These are phyloP conservation scores for Petunia hybrid DNA, from an alignment of 305 asterid genomes.

Conservation along the genomic window DNA sequence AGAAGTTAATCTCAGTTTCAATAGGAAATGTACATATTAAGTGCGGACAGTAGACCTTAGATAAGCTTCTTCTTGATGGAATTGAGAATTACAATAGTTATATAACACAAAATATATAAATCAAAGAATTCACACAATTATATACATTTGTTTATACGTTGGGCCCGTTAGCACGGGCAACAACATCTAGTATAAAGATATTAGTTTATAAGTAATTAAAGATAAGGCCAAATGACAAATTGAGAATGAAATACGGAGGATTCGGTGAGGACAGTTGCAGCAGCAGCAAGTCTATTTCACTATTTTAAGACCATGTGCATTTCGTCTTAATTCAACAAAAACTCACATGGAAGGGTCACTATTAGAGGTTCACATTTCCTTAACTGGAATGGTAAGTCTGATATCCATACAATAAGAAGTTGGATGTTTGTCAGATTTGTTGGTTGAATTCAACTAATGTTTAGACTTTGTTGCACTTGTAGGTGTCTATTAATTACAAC, in stretches of 20 bases:
- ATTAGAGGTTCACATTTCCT: slow-evolving; percentile 38
- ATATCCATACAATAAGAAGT: slow-evolving; percentile 16
- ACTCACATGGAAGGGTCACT: slow-evolving; percentile 26
- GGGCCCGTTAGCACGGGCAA: no score
- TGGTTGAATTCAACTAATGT: neutral
- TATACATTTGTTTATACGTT: no score
- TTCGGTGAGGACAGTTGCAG: slow-evolving; percentile 11
- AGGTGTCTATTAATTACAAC: neutral
- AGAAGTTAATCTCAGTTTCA: no score
- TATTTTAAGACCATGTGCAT: slow-evolving; percentile 44
- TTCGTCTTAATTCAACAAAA: slow-evolving; percentile 39
- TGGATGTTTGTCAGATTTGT: neutral
- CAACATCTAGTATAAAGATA: neutral
- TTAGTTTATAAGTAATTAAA: neutral
- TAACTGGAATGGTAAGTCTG: slow-evolving; percentile 4
- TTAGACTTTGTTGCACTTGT: neutral
- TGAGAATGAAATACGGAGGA: slow-evolving; percentile 5
- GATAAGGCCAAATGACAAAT: neutral
- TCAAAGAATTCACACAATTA: no score
- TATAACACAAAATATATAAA: no score
- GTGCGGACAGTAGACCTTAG: no score
- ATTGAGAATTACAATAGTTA: no score
- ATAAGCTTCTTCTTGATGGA: no score
- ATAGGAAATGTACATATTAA: no score
- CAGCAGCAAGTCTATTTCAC: neutral